A percentile compares a stretch with the other conserved stretches of the same genome.
phyloP scores from a whole-genome alignment of 306 rosid species.

The Dryas alaskensis region DNA sequence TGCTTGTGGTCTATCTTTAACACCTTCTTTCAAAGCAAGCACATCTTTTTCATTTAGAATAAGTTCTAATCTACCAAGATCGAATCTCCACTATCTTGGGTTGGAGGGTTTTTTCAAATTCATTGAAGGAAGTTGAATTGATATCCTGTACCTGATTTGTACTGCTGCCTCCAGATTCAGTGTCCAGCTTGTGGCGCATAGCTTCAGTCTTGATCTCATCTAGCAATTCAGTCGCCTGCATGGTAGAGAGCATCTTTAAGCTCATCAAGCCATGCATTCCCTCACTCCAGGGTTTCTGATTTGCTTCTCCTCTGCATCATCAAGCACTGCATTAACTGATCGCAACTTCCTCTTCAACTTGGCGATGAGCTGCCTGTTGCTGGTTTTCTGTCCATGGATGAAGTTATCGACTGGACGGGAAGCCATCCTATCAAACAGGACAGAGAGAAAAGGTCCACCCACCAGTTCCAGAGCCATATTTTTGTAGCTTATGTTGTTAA shows the following conservation, averaged over 20 bases:
- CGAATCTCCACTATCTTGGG: too few species aligned
- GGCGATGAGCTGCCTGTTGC: neutral
- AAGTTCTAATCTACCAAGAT: too few species aligned
- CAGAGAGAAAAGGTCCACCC: conserved; percentile 15
- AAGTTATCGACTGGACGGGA: neutral
- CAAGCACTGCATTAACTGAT: neutral
- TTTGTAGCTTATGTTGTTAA: too few species aligned
- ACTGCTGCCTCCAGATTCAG: too few species aligned
- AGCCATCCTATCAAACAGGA: conserved; percentile 11
- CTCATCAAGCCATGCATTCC: conserved; percentile 11
- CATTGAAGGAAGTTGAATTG: too few species aligned
- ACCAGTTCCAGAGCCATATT: neutral
- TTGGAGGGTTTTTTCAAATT: too few species aligned
- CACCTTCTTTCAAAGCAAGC: too few species aligned
- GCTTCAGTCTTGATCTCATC: conserved; percentile 7
- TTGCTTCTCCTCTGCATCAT: conserved; percentile 22
- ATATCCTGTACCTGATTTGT: too few species aligned
- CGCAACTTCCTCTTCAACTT: neutral
- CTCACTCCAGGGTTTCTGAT: neutral
- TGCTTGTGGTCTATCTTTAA: too few species aligned
- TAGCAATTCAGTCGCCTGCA: conserved; percentile 13
- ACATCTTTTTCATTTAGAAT: too few species aligned
- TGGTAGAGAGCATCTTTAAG: conserved; percentile 11
- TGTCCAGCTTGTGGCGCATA: neutral
- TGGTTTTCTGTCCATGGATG: neutral